Evolutionary conservation across 1,284 basidiomycete genomes (phyloP), one percentile per base, ranked within the genome.

Genomic region (Irpex sp.): DNA sequence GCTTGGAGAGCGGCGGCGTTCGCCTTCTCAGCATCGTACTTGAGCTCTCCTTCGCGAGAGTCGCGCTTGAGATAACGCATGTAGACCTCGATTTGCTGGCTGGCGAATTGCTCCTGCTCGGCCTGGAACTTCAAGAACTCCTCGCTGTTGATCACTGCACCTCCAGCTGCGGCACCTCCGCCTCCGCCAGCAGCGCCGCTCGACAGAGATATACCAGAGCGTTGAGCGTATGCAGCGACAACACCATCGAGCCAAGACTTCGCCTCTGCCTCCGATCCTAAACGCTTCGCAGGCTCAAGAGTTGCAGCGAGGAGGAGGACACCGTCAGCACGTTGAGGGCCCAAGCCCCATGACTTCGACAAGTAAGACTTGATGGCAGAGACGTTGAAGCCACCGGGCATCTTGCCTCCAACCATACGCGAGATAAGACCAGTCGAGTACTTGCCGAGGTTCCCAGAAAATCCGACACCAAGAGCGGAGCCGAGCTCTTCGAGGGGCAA

Each of bases 371-470:
- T 97, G 76, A 96, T 94, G n/a, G 93, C 86, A 3, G 96, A 94
- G 31, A 93, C 82, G 75, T 98, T 98, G 87, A 99, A 99, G 35
- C 97, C 97, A 78, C 97, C 97, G 47, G 97, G 97, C 92, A 99
- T 96, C 81, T 99, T 99, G 64, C 90, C 89, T 63, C 95, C 94
- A 61, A 98, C 84, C 73, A 98, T 84, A 65, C 97, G 93, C 60
- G 95, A 95, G 61, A 98, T 83, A 56, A 99, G 84, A 36, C 94
- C 90, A 63, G 87, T 90, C n/a, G 93, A 94, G 79, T 98, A 95
- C 78, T 99, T 99, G 72, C 97, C 97, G 36, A 97, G 86, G n/a
- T 83, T 75, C 21, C 95, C 95, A 58, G 84, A 79, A 80, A 95
- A 95, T 31, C 95, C 95, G 59, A 88, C 82, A 33, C 85, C 83